Evolutionary conservation across 2,329 filamentous ascomycete species (phyloP), one percentile per base, ranked within the genome.

Genomic region (Exophiala spinifera): DNA sequence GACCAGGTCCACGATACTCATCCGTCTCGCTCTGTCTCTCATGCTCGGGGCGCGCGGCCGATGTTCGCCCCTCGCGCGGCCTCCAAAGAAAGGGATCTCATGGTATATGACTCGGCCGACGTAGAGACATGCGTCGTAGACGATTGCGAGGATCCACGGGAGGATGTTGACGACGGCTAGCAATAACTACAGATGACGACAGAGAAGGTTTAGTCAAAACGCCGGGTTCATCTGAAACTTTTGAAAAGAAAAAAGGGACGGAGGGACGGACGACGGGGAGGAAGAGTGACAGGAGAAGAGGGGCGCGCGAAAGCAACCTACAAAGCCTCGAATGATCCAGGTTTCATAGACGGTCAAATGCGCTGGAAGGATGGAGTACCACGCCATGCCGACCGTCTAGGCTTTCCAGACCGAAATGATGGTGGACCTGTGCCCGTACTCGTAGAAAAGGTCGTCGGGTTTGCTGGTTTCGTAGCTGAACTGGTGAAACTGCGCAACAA

Each of bases 81-180:
- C 84, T 3, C 84, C 84, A 44, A 85, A 63, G 25, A 79, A 66
- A 1, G 84, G 84, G 2, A 86, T 69, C 56, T 85, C 78, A 67
- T 85, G 81, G 39, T 76, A 76, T 11, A 77, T 65, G 13, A 79
- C 74, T 56, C 85, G 82, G 67, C 79, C 80, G 54, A 82, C 60
- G 69, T 86, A 88, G 39, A 87, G 75, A 20, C 80, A 59, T 50
- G 85, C 67, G 66, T 88, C 85, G 72, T 87, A 87, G 59, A 83
- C 51, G 58, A 88, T 72, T 33, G 87, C 69, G 20, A 79, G 70
- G 4, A 78, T 69, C 82, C 84, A 88, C 10, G 85, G 85, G 1
- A 79, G 78, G 60, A 87, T 81, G 43, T 78, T 80, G 40, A 86
- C 62, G 40, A 81, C 62, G 20, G 80, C 83, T 54, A 87, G 76